phyloP scores from a whole-genome alignment of 2,329 filamentous ascomycete species.

The Cladorrhinum sp. region DNA sequence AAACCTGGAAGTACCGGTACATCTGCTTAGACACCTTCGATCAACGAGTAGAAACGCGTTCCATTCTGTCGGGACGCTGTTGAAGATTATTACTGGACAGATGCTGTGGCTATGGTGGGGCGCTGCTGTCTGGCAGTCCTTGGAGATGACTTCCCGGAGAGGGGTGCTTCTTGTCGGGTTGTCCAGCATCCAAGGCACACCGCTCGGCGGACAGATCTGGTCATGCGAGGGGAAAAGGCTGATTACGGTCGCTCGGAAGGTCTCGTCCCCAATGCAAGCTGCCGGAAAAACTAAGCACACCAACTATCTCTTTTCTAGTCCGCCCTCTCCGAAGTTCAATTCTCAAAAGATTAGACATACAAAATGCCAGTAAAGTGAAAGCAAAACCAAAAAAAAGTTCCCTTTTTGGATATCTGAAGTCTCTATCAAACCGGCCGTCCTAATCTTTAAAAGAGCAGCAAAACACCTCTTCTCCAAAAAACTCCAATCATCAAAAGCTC shows the following conservation, averaged over 20 bases:
- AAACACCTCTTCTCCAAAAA: background rate
- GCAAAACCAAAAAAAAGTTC: no score
- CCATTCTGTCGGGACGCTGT: constrained; percentile 8
- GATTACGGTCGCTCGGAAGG: no score
- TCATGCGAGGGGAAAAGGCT: no score
- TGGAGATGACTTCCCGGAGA: background rate
- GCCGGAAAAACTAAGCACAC: no score
- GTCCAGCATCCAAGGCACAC: constrained; percentile 3
- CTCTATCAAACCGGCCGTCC: background rate
- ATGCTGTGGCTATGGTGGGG: constrained; percentile 8
- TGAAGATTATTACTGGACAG: constrained; percentile 1
- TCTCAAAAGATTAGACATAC: no score
- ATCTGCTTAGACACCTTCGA: background rate
- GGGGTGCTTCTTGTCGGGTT: no score
- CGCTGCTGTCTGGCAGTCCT: background rate
- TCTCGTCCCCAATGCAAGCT: no score
- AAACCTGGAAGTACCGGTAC: background rate
- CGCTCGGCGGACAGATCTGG: background rate
- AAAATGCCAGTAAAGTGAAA: no score
- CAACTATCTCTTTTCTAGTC: no score
- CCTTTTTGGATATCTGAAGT: background rate
- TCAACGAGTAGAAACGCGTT: background rate
- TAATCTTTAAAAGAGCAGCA: background rate
- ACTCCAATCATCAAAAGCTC: background rate
- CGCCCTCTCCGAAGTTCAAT: no score